Evolutionary conservation across 768 basidiomycete genomes (phyloP).

Genomic region (Boletus sensibilis): DNA sequence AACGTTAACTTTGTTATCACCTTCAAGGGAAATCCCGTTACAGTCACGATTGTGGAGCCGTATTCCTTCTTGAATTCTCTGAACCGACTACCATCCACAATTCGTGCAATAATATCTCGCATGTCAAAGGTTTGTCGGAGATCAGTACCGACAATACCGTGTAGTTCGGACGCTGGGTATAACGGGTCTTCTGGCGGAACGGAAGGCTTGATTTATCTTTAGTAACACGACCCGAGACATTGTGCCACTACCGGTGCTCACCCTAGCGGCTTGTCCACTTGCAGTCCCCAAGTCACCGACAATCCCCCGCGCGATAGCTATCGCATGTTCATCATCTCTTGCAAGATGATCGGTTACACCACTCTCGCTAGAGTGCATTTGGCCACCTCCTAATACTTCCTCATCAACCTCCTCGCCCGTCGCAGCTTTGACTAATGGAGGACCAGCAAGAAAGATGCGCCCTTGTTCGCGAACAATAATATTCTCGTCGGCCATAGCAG

Average conservation of each 20-base stretch:
- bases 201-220: slow-evolving; percentile 47
- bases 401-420: slow-evolving; percentile 93
- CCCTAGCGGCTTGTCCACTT: slow-evolving; percentile 48
- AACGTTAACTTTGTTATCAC: slow-evolving; percentile 4
- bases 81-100: slow-evolving; percentile 90
- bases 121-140: slow-evolving; percentile 88
- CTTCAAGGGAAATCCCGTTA: slow-evolving; percentile 33
- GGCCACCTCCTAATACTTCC: slow-evolving; percentile 86
- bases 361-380: slow-evolving; percentile 90
- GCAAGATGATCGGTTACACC: slow-evolving; percentile 91
- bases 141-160: slow-evolving; percentile 91
- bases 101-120: slow-evolving; percentile 88
- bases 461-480: slow-evolving; percentile 90
- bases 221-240: slow-evolving; percentile 3
- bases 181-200: slow-evolving; percentile 66
- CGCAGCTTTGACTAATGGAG: slow-evolving; percentile 91
- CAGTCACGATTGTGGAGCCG: slow-evolving; percentile 86
- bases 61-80: slow-evolving; percentile 97
- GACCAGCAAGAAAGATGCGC: slow-evolving; percentile 91
- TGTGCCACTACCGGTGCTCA: slow-evolving; percentile 37
- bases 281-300: slow-evolving; percentile 75
- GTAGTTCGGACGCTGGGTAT: slow-evolving; percentile 77
- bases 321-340: slow-evolving; percentile 80
- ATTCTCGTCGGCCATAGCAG: slow-evolving; percentile 96
- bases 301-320: slow-evolving; percentile 73